These are phyloP conservation scores for Lasiodiplodia gonubiensis DNA, from an alignment of 2,329 filamentous ascomycete species.

Conservation along the genomic window DNA sequence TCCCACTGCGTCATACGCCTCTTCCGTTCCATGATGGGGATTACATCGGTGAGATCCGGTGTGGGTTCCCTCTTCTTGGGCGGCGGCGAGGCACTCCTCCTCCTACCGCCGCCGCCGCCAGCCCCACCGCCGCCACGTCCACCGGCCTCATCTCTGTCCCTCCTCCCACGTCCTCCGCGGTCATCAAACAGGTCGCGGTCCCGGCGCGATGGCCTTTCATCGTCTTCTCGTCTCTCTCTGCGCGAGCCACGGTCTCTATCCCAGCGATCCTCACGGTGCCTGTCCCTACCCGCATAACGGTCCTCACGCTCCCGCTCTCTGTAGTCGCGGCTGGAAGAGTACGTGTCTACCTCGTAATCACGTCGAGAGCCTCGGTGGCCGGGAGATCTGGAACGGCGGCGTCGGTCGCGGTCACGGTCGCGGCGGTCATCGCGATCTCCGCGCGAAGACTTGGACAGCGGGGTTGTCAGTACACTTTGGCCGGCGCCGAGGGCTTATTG, in stretches of 20 bases:
- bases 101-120: constrained; percentile 63
- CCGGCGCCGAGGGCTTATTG: constrained; percentile 32
- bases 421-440: constrained; percentile 47
- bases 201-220: constrained; percentile 49
- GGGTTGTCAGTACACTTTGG: constrained; percentile 35
- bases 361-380: constrained; percentile 73
- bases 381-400: constrained; percentile 85
- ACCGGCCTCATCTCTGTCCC: constrained; percentile 56
- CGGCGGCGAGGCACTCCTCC: constrained; percentile 76
- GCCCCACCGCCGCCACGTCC: constrained; percentile 58
- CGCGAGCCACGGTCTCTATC: constrained; percentile 66
- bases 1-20: constrained; percentile 98
- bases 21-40: constrained; percentile 83
- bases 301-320: constrained; percentile 93
- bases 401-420: constrained; percentile 50
- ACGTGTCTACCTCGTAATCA: constrained; percentile 80
- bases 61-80: constrained; percentile 94
- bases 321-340: constrained; percentile 91
- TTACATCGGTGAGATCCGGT: constrained; percentile 86
- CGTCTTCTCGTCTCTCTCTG: constrained; percentile 37
- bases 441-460: constrained; percentile 49
- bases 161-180: constrained; percentile 55
- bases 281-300: constrained; percentile 75
- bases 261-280: constrained; percentile 68
- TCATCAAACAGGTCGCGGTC: constrained; percentile 67